These are phyloP conservation scores for Boletus edulis DNA, from an alignment of 768 basidiomycete genomes.

Conservation along the genomic window DNA sequence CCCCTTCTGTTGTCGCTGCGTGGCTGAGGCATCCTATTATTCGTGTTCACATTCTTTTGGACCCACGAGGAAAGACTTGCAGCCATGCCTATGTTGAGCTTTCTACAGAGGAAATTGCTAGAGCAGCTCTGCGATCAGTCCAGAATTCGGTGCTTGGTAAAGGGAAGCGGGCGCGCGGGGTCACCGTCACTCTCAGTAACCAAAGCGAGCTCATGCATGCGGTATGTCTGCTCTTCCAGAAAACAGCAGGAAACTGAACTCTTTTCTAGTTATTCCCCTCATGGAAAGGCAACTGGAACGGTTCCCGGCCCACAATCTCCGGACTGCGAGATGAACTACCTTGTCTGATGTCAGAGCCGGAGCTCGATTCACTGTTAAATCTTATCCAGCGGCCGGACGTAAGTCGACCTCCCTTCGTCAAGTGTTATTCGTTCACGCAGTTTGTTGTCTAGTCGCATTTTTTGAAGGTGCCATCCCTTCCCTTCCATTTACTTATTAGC, in stretches of 20 bases:
- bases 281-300: constrained; percentile 76
- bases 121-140: constrained; percentile 60
- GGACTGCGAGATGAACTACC: constrained; percentile 59
- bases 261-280: constrained; percentile 64
- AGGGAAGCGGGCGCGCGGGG: constrained; percentile 77
- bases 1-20: constrained; percentile 62
- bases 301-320: constrained; percentile 62
- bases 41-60: constrained; percentile 76
- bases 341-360: constrained; percentile 63
- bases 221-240: constrained; percentile 35
- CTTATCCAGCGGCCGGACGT: constrained; percentile 80
- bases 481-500: constrained; percentile 76
- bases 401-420: constrained; percentile 25
- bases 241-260: background rate
- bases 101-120: constrained; percentile 55
- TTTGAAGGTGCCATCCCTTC: constrained; percentile 79
- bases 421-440: constrained; percentile 11
- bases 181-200: constrained; percentile 76
- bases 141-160: constrained; percentile 61
- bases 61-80: constrained; percentile 77
- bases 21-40: constrained; percentile 68
- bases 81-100: constrained; percentile 85
- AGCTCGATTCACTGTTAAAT: constrained; percentile 62
- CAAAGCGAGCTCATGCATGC: constrained; percentile 83
- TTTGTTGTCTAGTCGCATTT: constrained; percentile 64